A percentile compares a stretch with the other conserved stretches of the same genome.
These are phyloP conservation scores for Leccinum longicurvipes DNA, from an alignment of 768 basidiomycete genomes.

Conservation along the genomic window DNA sequence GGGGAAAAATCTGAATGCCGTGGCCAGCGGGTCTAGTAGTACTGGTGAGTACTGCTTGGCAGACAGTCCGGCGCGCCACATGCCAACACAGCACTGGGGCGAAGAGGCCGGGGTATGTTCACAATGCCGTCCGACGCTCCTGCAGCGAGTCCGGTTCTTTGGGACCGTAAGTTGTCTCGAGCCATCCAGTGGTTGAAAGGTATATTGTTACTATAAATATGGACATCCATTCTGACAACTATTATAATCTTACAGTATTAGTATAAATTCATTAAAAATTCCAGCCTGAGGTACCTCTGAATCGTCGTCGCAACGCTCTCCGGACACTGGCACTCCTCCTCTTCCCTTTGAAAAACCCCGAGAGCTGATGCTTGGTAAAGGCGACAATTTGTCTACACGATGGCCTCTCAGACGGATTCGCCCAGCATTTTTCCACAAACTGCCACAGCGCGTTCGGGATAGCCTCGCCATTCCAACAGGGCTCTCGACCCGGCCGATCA, in stretches of 20 bases:
- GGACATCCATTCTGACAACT: too few relatives aligned
- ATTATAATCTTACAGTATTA: neutral
- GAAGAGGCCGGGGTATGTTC: too few relatives aligned
- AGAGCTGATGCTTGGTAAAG: constrained; percentile 14
- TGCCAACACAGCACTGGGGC: too few relatives aligned
- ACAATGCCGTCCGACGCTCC: too few relatives aligned
- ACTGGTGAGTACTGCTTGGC: too few relatives aligned
- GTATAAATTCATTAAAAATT: neutral
- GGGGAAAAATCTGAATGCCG: too few relatives aligned
- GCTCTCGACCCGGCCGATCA: constrained; percentile 6
- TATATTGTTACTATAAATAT: too few relatives aligned
- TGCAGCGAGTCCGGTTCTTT: too few relatives aligned
- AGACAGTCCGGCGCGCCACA: too few relatives aligned
- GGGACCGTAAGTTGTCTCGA: too few relatives aligned
- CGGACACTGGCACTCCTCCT: neutral
- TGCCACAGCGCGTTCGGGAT: constrained; percentile 24
- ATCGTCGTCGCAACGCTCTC: neutral
- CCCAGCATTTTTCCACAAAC: constrained; percentile 25
- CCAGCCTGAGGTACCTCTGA: neutral
- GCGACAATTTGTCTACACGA: constrained; percentile 5
- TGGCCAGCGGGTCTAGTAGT: too few relatives aligned
- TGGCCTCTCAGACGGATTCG: constrained; percentile 14
- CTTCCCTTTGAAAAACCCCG: neutral
- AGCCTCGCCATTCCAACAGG: constrained; percentile 19
- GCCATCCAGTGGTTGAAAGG: too few relatives aligned